A percentile compares a stretch with the other conserved stretches of the same genome.
phyloP scores from a whole-genome alignment of 2,329 filamentous ascomycete genomes.

The Colletotrichum theobromicola region DNA sequence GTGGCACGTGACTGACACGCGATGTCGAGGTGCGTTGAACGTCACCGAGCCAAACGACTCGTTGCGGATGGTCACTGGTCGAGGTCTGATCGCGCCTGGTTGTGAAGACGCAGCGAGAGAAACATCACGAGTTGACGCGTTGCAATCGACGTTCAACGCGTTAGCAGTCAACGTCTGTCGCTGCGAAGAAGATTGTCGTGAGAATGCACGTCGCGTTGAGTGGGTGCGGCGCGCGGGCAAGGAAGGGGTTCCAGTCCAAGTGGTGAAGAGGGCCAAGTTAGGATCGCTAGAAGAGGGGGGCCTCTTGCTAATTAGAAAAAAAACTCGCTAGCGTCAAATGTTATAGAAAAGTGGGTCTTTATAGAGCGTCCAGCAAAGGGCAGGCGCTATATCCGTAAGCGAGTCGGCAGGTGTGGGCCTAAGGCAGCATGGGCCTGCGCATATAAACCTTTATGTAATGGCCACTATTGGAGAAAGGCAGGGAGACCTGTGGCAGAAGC shows the following conservation, averaged over 20 bases:
- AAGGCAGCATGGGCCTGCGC: not conserved
- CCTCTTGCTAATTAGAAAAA: not conserved
- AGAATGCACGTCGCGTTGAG: not conserved
- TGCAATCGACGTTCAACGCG: not conserved
- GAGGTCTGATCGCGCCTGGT: not conserved
- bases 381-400: not conserved
- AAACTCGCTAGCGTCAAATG: not conserved
- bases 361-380: not conserved
- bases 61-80: not conserved
- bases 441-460: not conserved
- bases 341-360: not conserved
- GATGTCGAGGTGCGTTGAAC: not conserved
- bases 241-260: not conserved
- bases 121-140: not conserved
- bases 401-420: not conserved
- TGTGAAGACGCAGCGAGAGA: not conserved
- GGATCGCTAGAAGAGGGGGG: not conserved
- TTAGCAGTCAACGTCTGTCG: too few relatives aligned
- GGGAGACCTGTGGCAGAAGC: not conserved
- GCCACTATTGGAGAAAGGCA: not conserved
- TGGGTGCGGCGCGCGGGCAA: not conserved
- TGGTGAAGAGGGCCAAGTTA: not conserved
- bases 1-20: not conserved
- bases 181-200: not conserved
- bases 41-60: not conserved